Evolutionary conservation across 2,329 filamentous ascomycete genomes (phyloP), one percentile per base, ranked within the genome.

Genomic region (Phyllosticta paracitricarpa): DNA sequence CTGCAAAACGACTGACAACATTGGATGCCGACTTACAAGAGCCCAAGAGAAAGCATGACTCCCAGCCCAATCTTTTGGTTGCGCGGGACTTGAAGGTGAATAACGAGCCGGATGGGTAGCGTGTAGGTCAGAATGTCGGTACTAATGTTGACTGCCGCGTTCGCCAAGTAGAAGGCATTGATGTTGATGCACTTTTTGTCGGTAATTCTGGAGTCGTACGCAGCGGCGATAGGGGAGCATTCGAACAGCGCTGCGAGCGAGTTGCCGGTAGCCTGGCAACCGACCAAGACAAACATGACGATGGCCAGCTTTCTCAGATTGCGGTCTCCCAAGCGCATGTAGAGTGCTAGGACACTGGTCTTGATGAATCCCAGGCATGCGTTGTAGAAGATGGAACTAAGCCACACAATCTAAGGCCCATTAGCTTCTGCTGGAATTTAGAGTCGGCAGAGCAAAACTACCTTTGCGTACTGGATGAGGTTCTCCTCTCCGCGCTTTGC

Each of bases 381-480:
- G 12, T 78, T 75, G 62, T 78, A 78, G 65, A 80, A 80, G 67
- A 75, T 80, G 19, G 73, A 81, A 56, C 75, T 79, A 57, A 80
- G 73, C 69, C 76, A 78, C 33, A 79, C 75, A 12, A 62, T 62
- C 63, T 63, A n/a, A 30, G 4, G 7, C 9, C n/a, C 14, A n/a
- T 51, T 61, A n/a, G 51, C 22, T 17, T 24, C 6, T 54, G 35
- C n/a, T 8, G 8, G 14, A 24, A 35, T 24, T 12, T 4, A 22
- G 4, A 25, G 9, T 57, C 17, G 35, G 25, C 9, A 5, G 14
- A 9, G 9, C 4, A 9, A 7, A 19, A 14, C 12, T 61, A 67
- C 69, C 73, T 77, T 60, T 28, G 48, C 12, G 54, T 53, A 52
- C 59, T 56, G 59, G 64, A 65, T 65, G 51, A 64, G 64, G 59